Evolutionary conservation across 805 yeast genomes (phyloP), one percentile per base, ranked within the genome.

Genomic region (Wickerhamiella galacta): DNA sequence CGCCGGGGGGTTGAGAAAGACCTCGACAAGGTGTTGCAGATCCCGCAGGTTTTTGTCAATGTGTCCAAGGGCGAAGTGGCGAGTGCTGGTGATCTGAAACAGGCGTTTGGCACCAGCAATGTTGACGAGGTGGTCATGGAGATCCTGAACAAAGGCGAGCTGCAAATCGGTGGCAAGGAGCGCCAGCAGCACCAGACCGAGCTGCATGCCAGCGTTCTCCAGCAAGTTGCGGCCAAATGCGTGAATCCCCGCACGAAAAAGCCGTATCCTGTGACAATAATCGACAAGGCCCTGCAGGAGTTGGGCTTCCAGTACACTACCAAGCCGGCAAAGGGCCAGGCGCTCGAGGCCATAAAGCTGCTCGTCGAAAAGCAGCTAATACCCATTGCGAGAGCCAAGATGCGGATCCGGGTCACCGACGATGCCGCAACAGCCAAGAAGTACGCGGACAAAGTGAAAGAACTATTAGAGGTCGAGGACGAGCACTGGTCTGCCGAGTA

Each of bases 11-110:
- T 80, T 5, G 98, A 90, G 49, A 87, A 81, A 44, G 95, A 90
- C 51, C 53, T 90, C 6, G 96, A 90, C 57, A 98, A 90, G 51
- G 98, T 90, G 2, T 61, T 90, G 23, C 98, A 90, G 53, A 82
- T 90, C 33, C 94, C 83, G n/a, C 94, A 79, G 53, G 93, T 90
- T 1, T 90, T 90, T 48, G 52, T 72, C 22, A 90, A 90, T 49
- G 96, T 85, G 0, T 81, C 94, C 11, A 90, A 90, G 49, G 98
- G 98, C 2, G 82, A 73, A 40, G 85, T 80, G 1, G 96, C 96
- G 3, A 73, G 85, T 12, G 70, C 78, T 43, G 93, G 81, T 7
- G 95, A 87, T 37, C 59, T 90, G 16, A 58, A 66, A 41, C 65
- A 70, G 35, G 64, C 75, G 2, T 87, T 90, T 51, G 83, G 78